These are phyloP conservation scores for Solanum pinnatisectum DNA, from an alignment of 257 asterid genomes.

Conservation along the genomic window DNA sequence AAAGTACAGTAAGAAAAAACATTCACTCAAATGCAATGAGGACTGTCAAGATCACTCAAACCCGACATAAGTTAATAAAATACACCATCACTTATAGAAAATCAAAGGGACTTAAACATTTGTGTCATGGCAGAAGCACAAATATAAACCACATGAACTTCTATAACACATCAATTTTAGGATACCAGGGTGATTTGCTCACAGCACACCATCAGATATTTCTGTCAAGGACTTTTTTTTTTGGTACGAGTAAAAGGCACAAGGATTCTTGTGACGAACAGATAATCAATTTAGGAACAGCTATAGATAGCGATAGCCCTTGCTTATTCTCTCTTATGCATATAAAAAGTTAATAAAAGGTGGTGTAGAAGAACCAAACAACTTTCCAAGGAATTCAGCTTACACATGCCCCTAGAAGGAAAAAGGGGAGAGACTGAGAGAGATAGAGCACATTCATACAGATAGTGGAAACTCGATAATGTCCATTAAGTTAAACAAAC, in stretches of 20 bases:
- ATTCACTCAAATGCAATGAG: not conserved
- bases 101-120: not conserved
- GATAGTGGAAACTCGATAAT: not conserved
- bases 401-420: conserved; percentile 1
- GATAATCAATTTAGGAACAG: not conserved
- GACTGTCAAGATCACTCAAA: not conserved
- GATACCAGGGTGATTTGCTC: not conserved
- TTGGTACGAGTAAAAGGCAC: not conserved
- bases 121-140: not conserved
- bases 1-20: not conserved
- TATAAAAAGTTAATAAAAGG: not conserved
- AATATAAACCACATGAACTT: not conserved
- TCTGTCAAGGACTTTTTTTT: not conserved
- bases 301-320: not conserved
- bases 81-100: not conserved
- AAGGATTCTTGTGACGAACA: not conserved
- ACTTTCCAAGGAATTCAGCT: not conserved
- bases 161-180: not conserved
- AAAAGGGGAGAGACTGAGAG: not conserved
- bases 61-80: not conserved
- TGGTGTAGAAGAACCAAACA: conserved; percentile 5
- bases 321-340: not conserved
- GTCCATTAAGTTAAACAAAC: not conserved
- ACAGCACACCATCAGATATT: not conserved
- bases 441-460: conserved; percentile 1